Evolutionary conservation across 768 basidiomycete genomes (phyloP), one percentile per base, ranked within the genome.

Genomic region (Lentinula sp.): DNA sequence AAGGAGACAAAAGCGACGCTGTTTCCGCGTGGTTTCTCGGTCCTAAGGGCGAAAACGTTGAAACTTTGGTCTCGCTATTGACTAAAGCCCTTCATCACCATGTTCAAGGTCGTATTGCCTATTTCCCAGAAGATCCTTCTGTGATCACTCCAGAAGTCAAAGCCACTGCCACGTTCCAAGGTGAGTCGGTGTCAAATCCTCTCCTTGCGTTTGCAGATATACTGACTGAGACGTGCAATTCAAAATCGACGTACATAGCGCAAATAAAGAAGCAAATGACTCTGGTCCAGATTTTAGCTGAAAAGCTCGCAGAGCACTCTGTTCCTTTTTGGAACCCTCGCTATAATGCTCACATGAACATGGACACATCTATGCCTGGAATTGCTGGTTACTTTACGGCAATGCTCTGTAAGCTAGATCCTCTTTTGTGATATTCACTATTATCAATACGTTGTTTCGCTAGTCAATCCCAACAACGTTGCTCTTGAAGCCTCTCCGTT

Each of bases 401-500:
- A 1, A 56, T 56, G 55, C 51, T 52, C 32, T 52, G 51, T 52
- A 32, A 52, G 51, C 10, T 37, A 3, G 4, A 52, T 18, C 4
- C 18, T n/a, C 16, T 5, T 21, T 52, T 10, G n/a, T n/a, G n/a
- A n/a, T n/a, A n/a, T 10, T 2, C 31, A 28, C 23, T 9, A 16
- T 39, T 13, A 37, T 54, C 21, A 37, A 35, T 31, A 71, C 34
- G 46, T 64, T 28, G 63, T 65, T 0, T 66, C 74, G 64, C 61
- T 74, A 4, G 66, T 71, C 64, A 81, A 81, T 63, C 79, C 72
- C 6, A 80, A 81, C 69, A 80, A 81, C 64, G 74, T 77, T 55
- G 72, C 77, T 6, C 66, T 70, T 23, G 77, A 79, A 62, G 75
- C 74, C 2, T 70, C 71, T 34, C 79, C 79, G 0, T 62, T 77